Base-by-base conservation (phyloP, 805 yeast genomes). In the Candida sakaeoensis region DNA sequence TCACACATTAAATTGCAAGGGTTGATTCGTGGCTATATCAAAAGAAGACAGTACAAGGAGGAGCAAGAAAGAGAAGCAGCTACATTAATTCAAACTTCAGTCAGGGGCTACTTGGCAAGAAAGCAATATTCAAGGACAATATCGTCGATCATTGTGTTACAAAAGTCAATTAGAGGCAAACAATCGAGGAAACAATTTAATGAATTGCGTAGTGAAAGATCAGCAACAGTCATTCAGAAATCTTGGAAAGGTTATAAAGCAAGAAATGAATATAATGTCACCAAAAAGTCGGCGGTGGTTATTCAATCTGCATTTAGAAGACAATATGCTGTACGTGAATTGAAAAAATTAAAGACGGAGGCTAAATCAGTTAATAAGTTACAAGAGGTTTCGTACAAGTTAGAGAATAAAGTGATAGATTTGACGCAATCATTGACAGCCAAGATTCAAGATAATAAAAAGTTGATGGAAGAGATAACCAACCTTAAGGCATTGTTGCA, bases 331-430 rank as follows among this genome's bases (percentile, higher is more conserved):
- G 68, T 68, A 46, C 67, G 66, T 37, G 82, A 84, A 57, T 77
- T 86, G 51, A 65, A 68, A 47, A 63, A 70, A 42, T 70, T 88
- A 60, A 85, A 79, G 58, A 74, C 74, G n/a, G 98, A 93, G 48
- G 96, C 97, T 22, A 87, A 87, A 58, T 87, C 96, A 12, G 95
- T 88, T 33, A 82, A 83, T 58, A 95, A 84, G 57, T 75, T 87
- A 68, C 80, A 87, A 62, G 96, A 91, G 60, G 95, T 87, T 28
- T 89, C 95, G 53, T 93, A 88, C 65, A 80, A 85, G 59, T 75
- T 95, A 54, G 99, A 93, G 63, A 93, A 93, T 64, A 93, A 95
- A 72, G 97, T 95, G n/a, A 89, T 93, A 49, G 95, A 90, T 62
- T 77, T 93, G 51, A 91, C 97, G 3, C 95, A 91, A 55, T 76